Percentiles rank a stretch among this genome's conserved stretches.
phyloP scores from a whole-genome alignment of 306 rosid genomes.

The Abrus precatorius region DNA sequence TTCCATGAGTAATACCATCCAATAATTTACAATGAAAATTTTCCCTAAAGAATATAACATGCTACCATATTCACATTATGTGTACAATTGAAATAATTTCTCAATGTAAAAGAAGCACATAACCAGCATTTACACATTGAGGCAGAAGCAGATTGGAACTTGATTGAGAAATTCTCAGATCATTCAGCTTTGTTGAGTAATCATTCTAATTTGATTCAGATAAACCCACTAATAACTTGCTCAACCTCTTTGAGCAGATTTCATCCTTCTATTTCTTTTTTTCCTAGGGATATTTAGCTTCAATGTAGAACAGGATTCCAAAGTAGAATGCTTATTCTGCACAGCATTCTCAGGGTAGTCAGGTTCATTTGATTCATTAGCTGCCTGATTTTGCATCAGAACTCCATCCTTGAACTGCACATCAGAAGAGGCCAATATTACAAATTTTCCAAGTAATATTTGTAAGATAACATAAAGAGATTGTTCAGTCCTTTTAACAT shows the following conservation, averaged over 20 bases:
- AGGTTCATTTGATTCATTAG: constrained; percentile 52
- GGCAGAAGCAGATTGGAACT: constrained; percentile 30
- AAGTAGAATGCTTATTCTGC: constrained; percentile 43
- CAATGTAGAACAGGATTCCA: constrained; percentile 46
- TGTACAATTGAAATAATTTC: constrained; percentile 44
- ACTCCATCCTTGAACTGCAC: constrained; percentile 55
- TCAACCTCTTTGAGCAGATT: constrained; percentile 45
- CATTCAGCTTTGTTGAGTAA: constrained; percentile 8
- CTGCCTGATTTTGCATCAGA: constrained; percentile 48
- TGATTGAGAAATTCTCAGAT: constrained; percentile 25
- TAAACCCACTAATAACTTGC: constrained; percentile 13
- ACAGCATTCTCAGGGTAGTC: constrained; percentile 46
- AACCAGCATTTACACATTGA: constrained; percentile 47
- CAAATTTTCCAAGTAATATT: constrained; percentile 6
- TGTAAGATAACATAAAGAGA: not conserved
- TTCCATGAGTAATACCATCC: constrained; percentile 14
- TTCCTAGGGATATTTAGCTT: constrained; percentile 54
- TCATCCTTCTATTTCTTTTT: constrained; percentile 62
- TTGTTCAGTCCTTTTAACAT: constrained; percentile 1
- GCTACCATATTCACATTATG: constrained; percentile 47
- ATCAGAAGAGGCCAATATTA: constrained; percentile 17
- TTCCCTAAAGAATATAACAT: constrained; percentile 16
- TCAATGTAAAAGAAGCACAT: constrained; percentile 9
- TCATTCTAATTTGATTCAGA: constrained; percentile 21
- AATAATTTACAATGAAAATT: not conserved